Evolutionary conservation across 768 basidiomycete genomes (phyloP).

Genomic region (Peribolospora baueri): DNA sequence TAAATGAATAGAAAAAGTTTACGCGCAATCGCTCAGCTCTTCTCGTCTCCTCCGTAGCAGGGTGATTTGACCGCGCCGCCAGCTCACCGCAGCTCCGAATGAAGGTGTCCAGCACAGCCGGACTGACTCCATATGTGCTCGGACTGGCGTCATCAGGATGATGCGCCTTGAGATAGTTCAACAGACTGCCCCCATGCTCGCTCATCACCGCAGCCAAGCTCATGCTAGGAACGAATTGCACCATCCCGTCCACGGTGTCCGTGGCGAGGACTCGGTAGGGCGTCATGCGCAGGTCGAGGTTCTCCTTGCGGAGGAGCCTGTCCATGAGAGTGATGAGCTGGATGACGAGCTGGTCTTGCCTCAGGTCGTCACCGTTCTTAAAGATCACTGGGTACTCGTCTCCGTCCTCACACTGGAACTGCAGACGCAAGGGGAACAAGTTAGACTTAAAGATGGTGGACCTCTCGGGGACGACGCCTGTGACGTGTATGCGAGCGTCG

Average conservation of each 20-base stretch:
- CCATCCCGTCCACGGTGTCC: constrained; percentile 78
- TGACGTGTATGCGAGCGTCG: constrained; percentile 60
- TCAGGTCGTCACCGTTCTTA: constrained; percentile 96
- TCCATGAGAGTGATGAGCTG: constrained; percentile 99
- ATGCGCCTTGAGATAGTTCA: constrained; percentile 64
- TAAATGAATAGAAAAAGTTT: constrained; percentile 16
- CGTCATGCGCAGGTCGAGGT: constrained; percentile 69
- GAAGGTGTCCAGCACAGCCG: constrained; percentile 82
- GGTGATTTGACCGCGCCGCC: neutral
- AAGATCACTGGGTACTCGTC: constrained; percentile 70
- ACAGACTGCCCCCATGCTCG: constrained; percentile 46
- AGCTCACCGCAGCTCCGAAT: constrained; percentile 77
- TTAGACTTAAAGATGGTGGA: constrained; percentile 95
- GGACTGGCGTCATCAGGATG: constrained; percentile 87
- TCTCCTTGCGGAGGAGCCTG: constrained; percentile 70
- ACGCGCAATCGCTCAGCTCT: neutral
- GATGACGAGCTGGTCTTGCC: constrained; percentile 92
- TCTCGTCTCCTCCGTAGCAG: too few relatives aligned
- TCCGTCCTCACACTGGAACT: constrained; percentile 54
- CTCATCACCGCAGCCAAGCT: constrained; percentile 83
- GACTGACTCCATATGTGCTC: constrained; percentile 84
- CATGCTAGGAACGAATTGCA: constrained; percentile 83
- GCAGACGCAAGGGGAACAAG: constrained; percentile 68
- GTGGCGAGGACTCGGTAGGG: constrained; percentile 88
- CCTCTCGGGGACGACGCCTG: constrained; percentile 70